phyloP scores from a whole-genome alignment of 2,329 filamentous ascomycete species.

The Drechslerella dactyloides region DNA sequence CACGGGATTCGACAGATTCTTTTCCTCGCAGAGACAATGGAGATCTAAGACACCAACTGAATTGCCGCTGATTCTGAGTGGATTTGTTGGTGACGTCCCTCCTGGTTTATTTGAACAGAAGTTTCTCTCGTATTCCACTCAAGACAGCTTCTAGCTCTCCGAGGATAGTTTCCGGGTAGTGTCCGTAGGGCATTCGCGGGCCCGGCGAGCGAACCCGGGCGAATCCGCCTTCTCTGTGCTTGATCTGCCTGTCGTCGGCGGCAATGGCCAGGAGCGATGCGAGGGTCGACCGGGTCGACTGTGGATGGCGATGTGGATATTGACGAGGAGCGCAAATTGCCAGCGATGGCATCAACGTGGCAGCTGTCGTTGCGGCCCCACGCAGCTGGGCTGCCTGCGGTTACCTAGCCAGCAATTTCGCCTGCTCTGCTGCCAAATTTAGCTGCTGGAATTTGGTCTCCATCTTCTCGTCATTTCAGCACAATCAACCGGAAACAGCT shows the following conservation, averaged over 20 bases:
- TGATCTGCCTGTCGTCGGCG: too few species aligned
- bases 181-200: neutral
- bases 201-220: neutral
- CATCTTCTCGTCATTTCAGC: neutral
- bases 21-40: too few species aligned
- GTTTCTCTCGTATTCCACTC: too few species aligned
- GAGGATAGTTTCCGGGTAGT: neutral
- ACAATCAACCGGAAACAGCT: slow-evolving; percentile 32
- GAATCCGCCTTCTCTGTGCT: neutral
- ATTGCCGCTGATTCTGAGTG: too few species aligned
- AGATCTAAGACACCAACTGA: too few species aligned
- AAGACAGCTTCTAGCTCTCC: neutral
- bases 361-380: neutral
- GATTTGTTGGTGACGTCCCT: too few species aligned
- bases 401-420: neutral
- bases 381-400: neutral
- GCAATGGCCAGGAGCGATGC: neutral
- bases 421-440: slow-evolving; percentile 1
- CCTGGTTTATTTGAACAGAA: too few species aligned
- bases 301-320: neutral
- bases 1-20: too few species aligned
- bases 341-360: slow-evolving; percentile 5
- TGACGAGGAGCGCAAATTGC: neutral
- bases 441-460: neutral
- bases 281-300: neutral